Percentiles rank a stretch among this genome's conserved stretches.
Evolutionary conservation across 2,329 filamentous ascomycete species (phyloP).

Genomic region (Bipolaris sorokiniana): DNA sequence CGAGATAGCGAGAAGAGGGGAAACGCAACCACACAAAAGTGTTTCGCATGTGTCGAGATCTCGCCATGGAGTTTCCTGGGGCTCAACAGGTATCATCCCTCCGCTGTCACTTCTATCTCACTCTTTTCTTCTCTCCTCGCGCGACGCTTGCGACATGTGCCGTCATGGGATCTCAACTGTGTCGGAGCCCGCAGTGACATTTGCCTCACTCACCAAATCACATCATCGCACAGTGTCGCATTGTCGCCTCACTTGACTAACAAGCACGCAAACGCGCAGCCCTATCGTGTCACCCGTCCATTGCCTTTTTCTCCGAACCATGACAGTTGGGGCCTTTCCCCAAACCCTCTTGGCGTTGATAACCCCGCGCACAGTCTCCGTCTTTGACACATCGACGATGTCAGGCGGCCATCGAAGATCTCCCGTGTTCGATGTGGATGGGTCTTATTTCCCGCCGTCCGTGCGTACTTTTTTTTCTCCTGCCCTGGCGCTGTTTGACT

Average conservation of each 20-base stretch:
- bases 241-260: not conserved
- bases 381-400: constrained; percentile 16
- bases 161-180: not conserved
- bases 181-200: not conserved
- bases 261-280: not conserved
- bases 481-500: constrained; percentile 32
- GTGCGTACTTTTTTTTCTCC: not conserved
- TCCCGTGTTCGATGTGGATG: constrained; percentile 10
- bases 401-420: constrained; percentile 15
- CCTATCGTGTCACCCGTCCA: not conserved
- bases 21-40: not conserved
- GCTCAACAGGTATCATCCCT: not conserved
- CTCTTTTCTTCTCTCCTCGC: not conserved
- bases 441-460: not conserved
- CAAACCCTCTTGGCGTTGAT: not conserved
- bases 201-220: not conserved
- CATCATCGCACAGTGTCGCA: not conserved
- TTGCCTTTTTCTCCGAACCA: not conserved
- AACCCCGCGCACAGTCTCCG: not conserved
- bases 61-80: not conserved
- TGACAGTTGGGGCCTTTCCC: not conserved
- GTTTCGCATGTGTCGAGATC: not conserved
- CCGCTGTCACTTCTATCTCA: not conserved
- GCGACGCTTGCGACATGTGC: not conserved
- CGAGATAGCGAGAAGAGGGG: not conserved